Base-by-base conservation (phyloP, 148 eudicot species). In the Talinum fruticosum region DNA sequence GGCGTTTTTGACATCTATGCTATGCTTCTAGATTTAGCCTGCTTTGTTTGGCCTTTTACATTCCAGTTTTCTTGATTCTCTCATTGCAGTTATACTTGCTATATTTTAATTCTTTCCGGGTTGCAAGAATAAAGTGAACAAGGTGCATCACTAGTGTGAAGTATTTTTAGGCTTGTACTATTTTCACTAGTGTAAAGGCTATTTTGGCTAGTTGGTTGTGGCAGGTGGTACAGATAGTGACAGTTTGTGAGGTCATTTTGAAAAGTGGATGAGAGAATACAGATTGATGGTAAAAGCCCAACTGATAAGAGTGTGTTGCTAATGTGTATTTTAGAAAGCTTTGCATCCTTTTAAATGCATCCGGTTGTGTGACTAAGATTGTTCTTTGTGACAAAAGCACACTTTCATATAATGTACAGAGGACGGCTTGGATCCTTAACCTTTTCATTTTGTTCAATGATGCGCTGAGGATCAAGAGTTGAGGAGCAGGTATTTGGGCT, bases 221-320 rank as follows among this genome's bases (percentile, higher is more conserved):
- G 14, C 14, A 72, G 2, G 5, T 47, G 35, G 35, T 30, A 30
- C 21, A 28, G 54, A 69, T 69, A 2, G 45, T 5, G 15, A 34
- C 47, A 36, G 44, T 34, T 10, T 71, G n/a, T 28, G 75, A 72
- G 75, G 35, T 47, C 75, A 72, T 44, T 26, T 72, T 45, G 54
- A 72, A n/a, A n/a, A 44, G 54, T 72, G 41, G 59, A 28, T 12
- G 13, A 26, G 26, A 69, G 45, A 35, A 69, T 4, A 70, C 26
- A 34, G 30, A 19, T 13, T 79, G 35, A 12, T 65, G 33, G 35
- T 30, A 12, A 29, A 14, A 65, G 8, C 3, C 30, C 33, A 65
- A 65, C 14, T 2, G 10, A 29, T 10, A 10, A 51, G 33, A 30
- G 30, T 65, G 30, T 65, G 35, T 34, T 67, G 71, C 44, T 8